phyloP scores from a whole-genome alignment of 192 early-diverging fungal genomes.

The Backusella australiensis region DNA sequence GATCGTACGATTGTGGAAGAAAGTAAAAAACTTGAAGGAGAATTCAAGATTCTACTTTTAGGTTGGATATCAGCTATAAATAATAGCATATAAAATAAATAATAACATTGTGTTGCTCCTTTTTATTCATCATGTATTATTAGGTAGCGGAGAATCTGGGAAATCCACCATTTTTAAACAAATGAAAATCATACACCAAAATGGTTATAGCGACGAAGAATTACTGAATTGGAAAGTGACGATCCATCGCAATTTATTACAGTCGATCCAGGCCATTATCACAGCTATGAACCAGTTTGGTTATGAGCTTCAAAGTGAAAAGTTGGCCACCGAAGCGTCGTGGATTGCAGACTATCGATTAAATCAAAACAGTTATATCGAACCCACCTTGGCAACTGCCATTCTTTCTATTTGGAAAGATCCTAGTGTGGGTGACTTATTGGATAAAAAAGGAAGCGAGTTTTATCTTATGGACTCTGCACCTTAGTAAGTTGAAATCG shows the following conservation, averaged over 20 bases:
- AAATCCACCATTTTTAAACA: constrained; percentile 97
- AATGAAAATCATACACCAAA: constrained; percentile 97
- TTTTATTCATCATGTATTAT: neutral
- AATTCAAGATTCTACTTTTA: constrained; percentile 73
- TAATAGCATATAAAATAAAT: neutral
- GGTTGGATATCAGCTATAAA: constrained; percentile 38
- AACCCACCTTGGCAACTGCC: constrained; percentile 53
- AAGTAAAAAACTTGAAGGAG: constrained; percentile 54
- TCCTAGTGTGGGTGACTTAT: constrained; percentile 55
- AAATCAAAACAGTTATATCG: constrained; percentile 1
- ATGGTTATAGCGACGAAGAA: constrained; percentile 86
- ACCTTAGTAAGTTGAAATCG: constrained; percentile 62
- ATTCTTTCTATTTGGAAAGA: constrained; percentile 75
- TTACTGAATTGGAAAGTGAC: constrained; percentile 71
- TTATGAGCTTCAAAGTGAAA: constrained; percentile 45
- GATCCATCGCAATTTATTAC: constrained; percentile 83
- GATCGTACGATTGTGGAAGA: constrained; percentile 66
- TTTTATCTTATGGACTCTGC: constrained; percentile 94
- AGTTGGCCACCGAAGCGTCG: neutral
- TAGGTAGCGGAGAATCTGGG: constrained; percentile 91
- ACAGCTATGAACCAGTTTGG: constrained; percentile 65
- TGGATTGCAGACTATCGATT: constrained; percentile 7
- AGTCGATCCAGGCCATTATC: constrained; percentile 78
- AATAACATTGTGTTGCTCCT: neutral
- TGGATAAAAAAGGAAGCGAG: constrained; percentile 71